These are phyloP conservation scores for Leptographium radiaticola DNA, from an alignment of 2,329 filamentous ascomycete genomes.

Conservation along the genomic window DNA sequence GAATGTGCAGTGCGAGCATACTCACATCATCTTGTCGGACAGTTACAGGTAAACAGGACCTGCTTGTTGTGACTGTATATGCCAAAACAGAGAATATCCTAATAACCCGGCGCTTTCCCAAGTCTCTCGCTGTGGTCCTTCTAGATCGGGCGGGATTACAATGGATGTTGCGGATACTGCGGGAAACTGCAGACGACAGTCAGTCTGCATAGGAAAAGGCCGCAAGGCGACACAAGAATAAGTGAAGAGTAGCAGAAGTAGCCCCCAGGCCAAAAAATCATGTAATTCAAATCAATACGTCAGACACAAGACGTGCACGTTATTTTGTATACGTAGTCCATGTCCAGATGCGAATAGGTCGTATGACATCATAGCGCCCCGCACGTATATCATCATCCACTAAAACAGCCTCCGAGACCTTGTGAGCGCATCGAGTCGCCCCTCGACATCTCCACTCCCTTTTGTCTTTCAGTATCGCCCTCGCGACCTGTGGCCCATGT, in stretches of 20 bases:
- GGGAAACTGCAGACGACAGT: neutral
- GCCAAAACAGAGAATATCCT: too few relatives aligned
- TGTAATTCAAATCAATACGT: neutral
- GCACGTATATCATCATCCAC: neutral
- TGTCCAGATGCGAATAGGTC: neutral
- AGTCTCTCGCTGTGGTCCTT: neutral
- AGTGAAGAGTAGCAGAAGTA: neutral
- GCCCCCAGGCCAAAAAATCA: neutral
- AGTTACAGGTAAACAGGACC: neutral
- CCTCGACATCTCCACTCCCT: neutral
- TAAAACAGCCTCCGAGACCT: neutral
- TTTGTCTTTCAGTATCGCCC: neutral
- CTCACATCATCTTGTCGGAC: conserved; percentile 2
- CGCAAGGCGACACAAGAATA: neutral
- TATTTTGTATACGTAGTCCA: too few relatives aligned
- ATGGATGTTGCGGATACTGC: neutral
- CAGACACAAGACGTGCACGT: neutral
- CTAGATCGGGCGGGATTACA: neutral
- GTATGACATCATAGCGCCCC: neutral
- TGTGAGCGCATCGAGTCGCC: neutral
- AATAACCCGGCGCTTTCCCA: neutral
- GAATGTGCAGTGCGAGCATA: neutral
- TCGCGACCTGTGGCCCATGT: conserved; percentile 8
- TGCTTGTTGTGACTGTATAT: neutral
- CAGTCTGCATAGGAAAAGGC: neutral